Percentiles rank a stretch among this genome's conserved stretches.
Conservation (phyloP, 176 grass and related monocot species). For the Alopecurus myosuroides region DNA sequence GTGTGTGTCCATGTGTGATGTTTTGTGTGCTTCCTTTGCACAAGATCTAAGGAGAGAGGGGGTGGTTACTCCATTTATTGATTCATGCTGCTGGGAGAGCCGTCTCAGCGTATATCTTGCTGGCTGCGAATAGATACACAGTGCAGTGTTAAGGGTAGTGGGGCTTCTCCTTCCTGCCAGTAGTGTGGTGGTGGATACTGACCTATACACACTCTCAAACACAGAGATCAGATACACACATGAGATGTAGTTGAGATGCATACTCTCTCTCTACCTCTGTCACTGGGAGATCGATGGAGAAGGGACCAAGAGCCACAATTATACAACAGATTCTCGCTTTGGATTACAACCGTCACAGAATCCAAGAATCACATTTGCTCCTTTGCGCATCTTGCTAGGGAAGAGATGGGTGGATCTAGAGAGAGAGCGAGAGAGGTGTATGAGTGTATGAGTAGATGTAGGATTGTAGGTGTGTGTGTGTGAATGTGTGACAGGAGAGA, state of each 20-base stretch:
- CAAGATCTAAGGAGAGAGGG: slow-evolving; percentile 24
- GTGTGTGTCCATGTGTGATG: slow-evolving; percentile 34
- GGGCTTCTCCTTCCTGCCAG: slow-evolving; percentile 14
- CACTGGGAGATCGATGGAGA: not conserved
- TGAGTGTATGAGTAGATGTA: slow-evolving; percentile 19
- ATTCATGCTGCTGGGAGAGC: slow-evolving; percentile 22
- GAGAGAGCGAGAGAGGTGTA: slow-evolving; percentile 7
- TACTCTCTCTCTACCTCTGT: slow-evolving; percentile 32
- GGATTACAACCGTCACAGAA: slow-evolving; percentile 62
- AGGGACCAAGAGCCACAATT: slow-evolving; percentile 20
- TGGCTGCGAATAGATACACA: slow-evolving; percentile 35
- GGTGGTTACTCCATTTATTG: slow-evolving; percentile 35
- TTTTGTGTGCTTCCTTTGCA: slow-evolving; percentile 22
- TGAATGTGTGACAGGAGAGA: slow-evolving; percentile 70
- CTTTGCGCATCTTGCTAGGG: slow-evolving; percentile 25
- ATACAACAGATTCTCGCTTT: slow-evolving; percentile 44
- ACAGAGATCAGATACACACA: slow-evolving; percentile 17
- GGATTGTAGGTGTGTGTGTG: not conserved
- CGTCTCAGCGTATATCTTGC: slow-evolving; percentile 33
- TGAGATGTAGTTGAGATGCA: slow-evolving; percentile 22
- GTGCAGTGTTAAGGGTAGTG: slow-evolving; percentile 41
- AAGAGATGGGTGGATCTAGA: not conserved
- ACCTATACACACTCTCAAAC: slow-evolving; percentile 19
- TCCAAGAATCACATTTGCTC: slow-evolving; percentile 50
- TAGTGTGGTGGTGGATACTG: slow-evolving; percentile 19